Evolutionary conservation across 768 basidiomycete genomes (phyloP), one percentile per base, ranked within the genome.

Genomic region (Pleurotus sapidus): DNA sequence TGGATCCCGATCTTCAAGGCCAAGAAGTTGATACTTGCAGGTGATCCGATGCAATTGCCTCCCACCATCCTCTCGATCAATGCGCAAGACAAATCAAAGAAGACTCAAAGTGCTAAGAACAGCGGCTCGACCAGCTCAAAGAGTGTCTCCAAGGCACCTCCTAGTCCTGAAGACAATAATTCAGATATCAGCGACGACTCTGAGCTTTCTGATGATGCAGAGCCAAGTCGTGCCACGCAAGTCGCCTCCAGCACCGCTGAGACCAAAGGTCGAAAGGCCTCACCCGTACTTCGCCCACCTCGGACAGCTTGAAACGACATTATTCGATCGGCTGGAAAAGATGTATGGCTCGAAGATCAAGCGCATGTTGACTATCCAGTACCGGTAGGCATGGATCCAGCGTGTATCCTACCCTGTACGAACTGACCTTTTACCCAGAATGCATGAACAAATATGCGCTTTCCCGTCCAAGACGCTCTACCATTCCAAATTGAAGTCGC

Each of bases 1-100:
- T 98, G 96, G 95, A 84, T 98, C 30, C 95, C 97, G 0, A 89
- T 98, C 56, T 84, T 95, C 71, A 96, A 95, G 69, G 90, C 86
- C 1, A 89, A 87, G 73, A 96, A 94, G 68, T 74, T 95, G 49
- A 89, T 95, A 12, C 76, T 97, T 23, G 95, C 95, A 1, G 96
- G 96, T 0, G 96, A 98, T 71, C 95, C 95, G 1, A 89, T 93
- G 80, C 96, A 98, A 75, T 79, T 99, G 3, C 95, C 95, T 0
- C 96, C 96, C 0, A 99, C 96, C 0, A 84, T 98, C 47, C 76
- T 96, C 25, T 91, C 93, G 4, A 64, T 83, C 6, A 74, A 84
- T 58, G 73, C 74, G 25, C 69, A 74, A n/a, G 71, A 56, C 71
- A 70, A 37, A 63, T 40, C n/a, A 39, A 50, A 62, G 67, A 51